Conservation (phyloP, 805 yeast genomes). For the Yarrowia sp. region DNA sequence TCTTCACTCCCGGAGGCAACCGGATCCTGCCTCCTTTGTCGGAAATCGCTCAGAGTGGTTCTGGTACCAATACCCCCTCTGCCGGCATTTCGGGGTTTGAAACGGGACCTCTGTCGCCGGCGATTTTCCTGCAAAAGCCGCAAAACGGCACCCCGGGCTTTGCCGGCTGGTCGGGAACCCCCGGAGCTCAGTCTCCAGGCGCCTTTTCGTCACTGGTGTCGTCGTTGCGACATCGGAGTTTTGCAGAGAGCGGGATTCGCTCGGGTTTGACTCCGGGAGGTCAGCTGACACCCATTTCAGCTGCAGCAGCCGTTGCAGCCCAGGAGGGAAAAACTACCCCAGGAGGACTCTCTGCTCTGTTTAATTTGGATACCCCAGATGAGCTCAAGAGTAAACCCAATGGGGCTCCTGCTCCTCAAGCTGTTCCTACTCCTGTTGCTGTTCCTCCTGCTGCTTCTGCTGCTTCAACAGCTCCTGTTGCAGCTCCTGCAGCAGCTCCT, state of each 20-base stretch:
- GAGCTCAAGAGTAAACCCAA: not conserved
- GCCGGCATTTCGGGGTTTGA: constrained; percentile 29
- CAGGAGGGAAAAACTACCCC: constrained; percentile 16
- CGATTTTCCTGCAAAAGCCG: constrained; percentile 39
- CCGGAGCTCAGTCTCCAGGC: constrained; percentile 4
- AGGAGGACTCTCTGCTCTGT: not conserved
- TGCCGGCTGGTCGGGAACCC: not conserved
- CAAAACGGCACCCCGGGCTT: constrained; percentile 29
- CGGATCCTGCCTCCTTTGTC: constrained; percentile 36
- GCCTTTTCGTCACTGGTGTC: constrained; percentile 15
- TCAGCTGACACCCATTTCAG: constrained; percentile 15
- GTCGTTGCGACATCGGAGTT: constrained; percentile 46
- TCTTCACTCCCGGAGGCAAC: constrained; percentile 34
- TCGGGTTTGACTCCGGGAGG: constrained; percentile 48
- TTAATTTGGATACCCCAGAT: constrained; percentile 7
- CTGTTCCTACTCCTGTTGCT: not conserved
- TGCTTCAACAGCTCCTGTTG: too few species aligned
- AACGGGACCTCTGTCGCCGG: constrained; percentile 42
- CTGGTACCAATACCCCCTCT: constrained; percentile 6
- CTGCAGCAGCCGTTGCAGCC: constrained; percentile 11
- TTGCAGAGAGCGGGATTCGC: constrained; percentile 69
- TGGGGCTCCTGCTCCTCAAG: not conserved
- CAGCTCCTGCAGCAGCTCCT: not conserved
- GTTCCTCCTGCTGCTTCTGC: not conserved
- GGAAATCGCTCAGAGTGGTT: constrained; percentile 22